Evolutionary conservation across 2,329 filamentous ascomycete genomes (phyloP), one percentile per base, ranked within the genome.

Genomic region (Pseudogymnoascus sp.): DNA sequence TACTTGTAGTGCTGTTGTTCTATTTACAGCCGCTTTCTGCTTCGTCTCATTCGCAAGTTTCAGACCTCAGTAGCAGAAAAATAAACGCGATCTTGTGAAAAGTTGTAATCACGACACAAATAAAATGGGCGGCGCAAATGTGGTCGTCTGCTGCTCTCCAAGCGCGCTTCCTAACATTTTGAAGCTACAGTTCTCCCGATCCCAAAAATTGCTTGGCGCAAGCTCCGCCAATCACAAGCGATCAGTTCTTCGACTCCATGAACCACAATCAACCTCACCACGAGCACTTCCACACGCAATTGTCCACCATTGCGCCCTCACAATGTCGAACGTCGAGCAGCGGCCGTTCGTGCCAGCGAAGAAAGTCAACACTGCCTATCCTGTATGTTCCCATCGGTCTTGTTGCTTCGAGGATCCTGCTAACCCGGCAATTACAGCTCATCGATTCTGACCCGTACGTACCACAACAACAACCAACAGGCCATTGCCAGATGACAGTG

Each of bases 381-480:
- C 93, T 62, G 94, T 97, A 79, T 71, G 90, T 80, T 61, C 64
- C 66, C 62, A 6, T 41, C 35, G 30, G 7, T 47, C 62, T 69
- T 30, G 9, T 50, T 14, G 28, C 11, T 35, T 22, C 11, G 20
- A 58, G 28, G 33, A 53, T 53, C 47, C 28, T 43, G 63, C 71
- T 75, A 69, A 73, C 66, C n/a, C 70, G 61, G 65, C 61, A 43
- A 71, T 71, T 68, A 67, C 78, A 99, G 94, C 89, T 97, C 79
- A 97, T 99, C 77, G 94, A 99, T 81, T 95, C 90, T 80, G 94
- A 99, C 77, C 94, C 94, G 92, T 97, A 92, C 74, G 87, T 76
- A 65, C 64, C 68, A 73, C 63, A 43, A 30, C 30, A 37, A 58
- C 35, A 9, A 15, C 22, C 53, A 25, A 15, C 35, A 37, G 33